Base-by-base conservation (phyloP, 2,329 filamentous ascomycete genomes). In the Ceratocystis colombiana region DNA sequence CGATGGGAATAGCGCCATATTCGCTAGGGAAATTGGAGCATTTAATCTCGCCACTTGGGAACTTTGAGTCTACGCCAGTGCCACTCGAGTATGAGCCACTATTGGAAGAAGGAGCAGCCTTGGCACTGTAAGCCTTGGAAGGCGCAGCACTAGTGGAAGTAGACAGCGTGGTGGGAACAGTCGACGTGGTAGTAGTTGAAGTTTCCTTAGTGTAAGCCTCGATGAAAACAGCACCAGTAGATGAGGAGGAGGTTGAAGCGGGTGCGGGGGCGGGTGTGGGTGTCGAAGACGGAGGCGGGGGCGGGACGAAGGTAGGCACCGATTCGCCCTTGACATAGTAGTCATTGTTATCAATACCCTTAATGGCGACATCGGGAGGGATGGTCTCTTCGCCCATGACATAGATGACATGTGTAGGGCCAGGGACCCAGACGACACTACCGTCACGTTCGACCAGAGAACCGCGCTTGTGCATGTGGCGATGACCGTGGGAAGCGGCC, bases 1-100 rank as follows among this genome's bases (percentile, higher is more conserved):
- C 73, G 37, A 94, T 77, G 62, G 84, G 65, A 59, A 96, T 73
- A 1, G 92, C 88, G 71, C 94, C 94, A 72, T 95, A 97, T 0
- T 84, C 79, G 2, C 84, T 85, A 17, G 92, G 92, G 79, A 96
- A 96, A 1, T 79, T 73, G 69, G 75, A 76, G 78, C 94, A 97
- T 70, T 81, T 76, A 65, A 95, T 72, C 71, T 84, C 76, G 68
- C 89, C 89, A 75, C 87, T 87, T 12, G 88, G 88, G 80, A 97
- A 97, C 6, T 85, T 78, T 17, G 77, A 76, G 70, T 85, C 79
- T 65, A 93, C 70, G 63, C 88, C 89, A 28, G 72, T 78, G 63
- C 75, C 78, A 44, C 37, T 12, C 10, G 73, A 73, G 61, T n/a
- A 4, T 12, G 62, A 64, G 15, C 33, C 17, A n/a, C 25, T 37